Evolutionary conservation across 2,329 filamentous ascomycete species (phyloP).

Genomic region (Lecanicillium sp.): DNA sequence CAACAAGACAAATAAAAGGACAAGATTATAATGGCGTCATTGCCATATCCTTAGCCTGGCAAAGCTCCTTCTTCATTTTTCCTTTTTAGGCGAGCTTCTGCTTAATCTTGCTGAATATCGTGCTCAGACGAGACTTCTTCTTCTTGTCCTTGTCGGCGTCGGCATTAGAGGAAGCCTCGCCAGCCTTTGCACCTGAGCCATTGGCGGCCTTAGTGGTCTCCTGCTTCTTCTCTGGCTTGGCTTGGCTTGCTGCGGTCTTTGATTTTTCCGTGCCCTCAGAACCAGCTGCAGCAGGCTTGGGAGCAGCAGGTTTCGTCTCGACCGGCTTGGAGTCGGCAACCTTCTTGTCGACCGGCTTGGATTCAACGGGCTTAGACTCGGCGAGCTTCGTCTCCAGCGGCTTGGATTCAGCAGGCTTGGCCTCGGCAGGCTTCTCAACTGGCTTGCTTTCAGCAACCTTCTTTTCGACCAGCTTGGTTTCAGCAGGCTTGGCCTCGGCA

Average conservation of each 20-base stretch:
- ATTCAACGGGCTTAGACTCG: slow-evolving; percentile 3
- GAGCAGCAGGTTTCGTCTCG: background rate
- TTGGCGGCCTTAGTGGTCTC: slow-evolving; percentile 13
- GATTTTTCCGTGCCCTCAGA: too few species aligned
- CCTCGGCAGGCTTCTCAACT: too few species aligned
- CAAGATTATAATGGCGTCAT: too few species aligned
- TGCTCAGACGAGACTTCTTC: slow-evolving; percentile 59
- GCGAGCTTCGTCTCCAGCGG: slow-evolving; percentile 1
- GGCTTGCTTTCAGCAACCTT: slow-evolving; percentile 1
- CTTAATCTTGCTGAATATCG: slow-evolving; percentile 53
- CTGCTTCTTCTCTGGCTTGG: too few species aligned
- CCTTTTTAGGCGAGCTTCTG: slow-evolving; percentile 32
- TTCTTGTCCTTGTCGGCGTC: slow-evolving; percentile 36
- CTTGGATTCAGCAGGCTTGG: background rate
- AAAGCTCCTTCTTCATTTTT: too few species aligned
- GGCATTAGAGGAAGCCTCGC: slow-evolving; percentile 9
- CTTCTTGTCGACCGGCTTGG: slow-evolving; percentile 1
- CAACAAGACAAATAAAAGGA: slow-evolving; percentile 19
- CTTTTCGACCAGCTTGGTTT: slow-evolving; percentile 1
- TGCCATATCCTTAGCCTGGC: too few species aligned
- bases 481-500: background rate
- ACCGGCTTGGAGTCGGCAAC: background rate
- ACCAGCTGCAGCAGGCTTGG: background rate
- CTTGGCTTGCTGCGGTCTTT: background rate
- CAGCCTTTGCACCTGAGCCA: slow-evolving; percentile 14